These are phyloP conservation scores for Bothriochloa decipiens DNA, from an alignment of 176 grass and related monocot genomes.

Conservation along the genomic window DNA sequence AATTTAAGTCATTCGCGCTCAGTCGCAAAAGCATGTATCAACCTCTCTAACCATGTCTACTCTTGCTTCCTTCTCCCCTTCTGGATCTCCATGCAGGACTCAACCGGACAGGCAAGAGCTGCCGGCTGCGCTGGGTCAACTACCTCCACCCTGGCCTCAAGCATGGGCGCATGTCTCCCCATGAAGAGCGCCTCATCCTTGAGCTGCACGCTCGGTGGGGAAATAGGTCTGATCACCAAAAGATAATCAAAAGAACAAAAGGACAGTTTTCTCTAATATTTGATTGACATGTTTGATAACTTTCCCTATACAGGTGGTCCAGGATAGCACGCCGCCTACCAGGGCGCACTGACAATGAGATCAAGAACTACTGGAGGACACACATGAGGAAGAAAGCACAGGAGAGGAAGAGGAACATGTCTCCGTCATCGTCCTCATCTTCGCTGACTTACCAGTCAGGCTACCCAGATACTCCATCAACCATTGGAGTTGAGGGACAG, in stretches of 20 bases:
- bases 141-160: conserved; percentile 92
- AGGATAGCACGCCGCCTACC: conserved; percentile 75
- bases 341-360: conserved; percentile 92
- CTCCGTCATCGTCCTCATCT: conserved; percentile 72
- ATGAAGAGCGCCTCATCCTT: conserved; percentile 86
- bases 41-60: conserved; percentile 39
- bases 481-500: conserved; percentile 32
- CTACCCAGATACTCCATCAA: conserved; percentile 38
- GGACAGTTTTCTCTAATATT: conserved; percentile 3
- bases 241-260: background rate
- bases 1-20: conserved; percentile 39
- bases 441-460: conserved; percentile 69
- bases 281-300: conserved; percentile 9
- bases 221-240: conserved; percentile 66
- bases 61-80: conserved; percentile 33
- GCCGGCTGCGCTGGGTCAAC: conserved; percentile 90
- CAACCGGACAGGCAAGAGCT: conserved; percentile 87
- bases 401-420: conserved; percentile 71
- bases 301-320: conserved; percentile 69
- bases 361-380: conserved; percentile 98
- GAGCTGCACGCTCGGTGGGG: conserved; percentile 91
- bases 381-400: conserved; percentile 98
- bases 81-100: conserved; percentile 59
- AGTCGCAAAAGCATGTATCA: conserved; percentile 46
- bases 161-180: conserved; percentile 80